phyloP scores from a whole-genome alignment of 306 rosid species.

The Geum urbanum region DNA sequence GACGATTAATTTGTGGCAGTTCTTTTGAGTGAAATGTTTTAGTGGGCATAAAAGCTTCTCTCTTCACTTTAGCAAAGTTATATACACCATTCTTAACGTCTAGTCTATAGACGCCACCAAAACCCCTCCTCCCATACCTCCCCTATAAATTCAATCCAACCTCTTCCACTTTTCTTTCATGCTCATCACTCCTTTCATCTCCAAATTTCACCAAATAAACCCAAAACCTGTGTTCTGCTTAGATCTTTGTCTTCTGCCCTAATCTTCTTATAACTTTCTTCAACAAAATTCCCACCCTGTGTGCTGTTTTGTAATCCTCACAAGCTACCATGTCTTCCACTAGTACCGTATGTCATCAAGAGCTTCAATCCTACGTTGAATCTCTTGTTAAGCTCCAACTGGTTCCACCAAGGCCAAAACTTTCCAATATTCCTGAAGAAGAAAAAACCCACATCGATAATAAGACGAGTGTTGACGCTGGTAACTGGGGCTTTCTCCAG shows the following conservation, averaged over 20 bases:
- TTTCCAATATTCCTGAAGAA: neutral
- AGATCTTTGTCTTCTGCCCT: slow-evolving; percentile 21
- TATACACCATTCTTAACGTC: neutral
- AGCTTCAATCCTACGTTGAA: slow-evolving; percentile 46
- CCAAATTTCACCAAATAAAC: slow-evolving; percentile 22
- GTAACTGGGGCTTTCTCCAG: slow-evolving; percentile 47
- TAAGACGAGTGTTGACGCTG: neutral
- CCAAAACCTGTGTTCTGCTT: slow-evolving; percentile 3
- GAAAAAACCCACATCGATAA: neutral
- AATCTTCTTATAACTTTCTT: neutral
- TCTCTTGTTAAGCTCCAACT: slow-evolving; percentile 46
- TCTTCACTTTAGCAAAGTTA: neutral
- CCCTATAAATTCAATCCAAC: slow-evolving; percentile 56
- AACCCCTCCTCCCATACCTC: slow-evolving; percentile 16
- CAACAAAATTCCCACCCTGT: slow-evolving; percentile 19
- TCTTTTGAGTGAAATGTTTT: slow-evolving; percentile 10
- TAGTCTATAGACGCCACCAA: slow-evolving; percentile 3
- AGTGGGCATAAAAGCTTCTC: slow-evolving; percentile 19
- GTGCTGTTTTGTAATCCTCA: slow-evolving; percentile 15
- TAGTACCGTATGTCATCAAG: slow-evolving; percentile 35
- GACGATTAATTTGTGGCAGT: neutral
- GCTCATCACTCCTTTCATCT: slow-evolving; percentile 22
- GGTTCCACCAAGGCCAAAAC: slow-evolving; percentile 36
- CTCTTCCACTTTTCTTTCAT: slow-evolving; percentile 31
- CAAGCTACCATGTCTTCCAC: slow-evolving; percentile 34